Evolutionary conservation across 129 eudicot genomes (phyloP).

Genomic region (Escallonia herrerae): DNA sequence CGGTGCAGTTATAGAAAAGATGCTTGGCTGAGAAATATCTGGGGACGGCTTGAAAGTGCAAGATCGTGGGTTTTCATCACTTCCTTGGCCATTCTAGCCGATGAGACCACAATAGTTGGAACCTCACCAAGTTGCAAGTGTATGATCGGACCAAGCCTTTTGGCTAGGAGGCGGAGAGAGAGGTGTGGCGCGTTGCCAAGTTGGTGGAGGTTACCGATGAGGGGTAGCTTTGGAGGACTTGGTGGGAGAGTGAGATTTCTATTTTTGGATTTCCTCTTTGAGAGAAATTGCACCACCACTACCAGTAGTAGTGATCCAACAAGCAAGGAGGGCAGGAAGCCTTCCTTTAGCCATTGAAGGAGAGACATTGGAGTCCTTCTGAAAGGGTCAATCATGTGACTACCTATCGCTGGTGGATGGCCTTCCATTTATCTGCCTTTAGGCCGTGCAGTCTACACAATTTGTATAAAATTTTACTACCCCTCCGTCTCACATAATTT

Average conservation of each 20-base stretch:
- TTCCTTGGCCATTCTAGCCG: constrained; percentile 29
- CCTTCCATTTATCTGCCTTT: too few relatives aligned
- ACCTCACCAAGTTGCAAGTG: constrained; percentile 29
- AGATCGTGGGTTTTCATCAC: constrained; percentile 38
- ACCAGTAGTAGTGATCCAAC: constrained; percentile 3
- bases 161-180: constrained; percentile 25
- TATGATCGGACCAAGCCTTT: constrained; percentile 28
- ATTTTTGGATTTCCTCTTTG: not conserved
- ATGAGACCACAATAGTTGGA: constrained; percentile 31
- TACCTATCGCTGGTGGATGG: too few relatives aligned
- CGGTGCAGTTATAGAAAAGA: constrained; percentile 25
- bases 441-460: too few relatives aligned
- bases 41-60: constrained; percentile 28
- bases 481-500: too few relatives aligned
- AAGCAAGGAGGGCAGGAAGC: constrained; percentile 7
- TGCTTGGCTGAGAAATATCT: constrained; percentile 13
- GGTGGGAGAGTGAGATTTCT: constrained; percentile 24
- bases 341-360: constrained; percentile 17
- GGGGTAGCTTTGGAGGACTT: constrained; percentile 38
- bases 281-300: not conserved
- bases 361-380: constrained; percentile 2
- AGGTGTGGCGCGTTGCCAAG: constrained; percentile 34
- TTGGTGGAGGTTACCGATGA: constrained; percentile 54
- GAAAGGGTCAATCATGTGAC: too few relatives aligned
- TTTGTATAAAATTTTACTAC: too few relatives aligned